These are phyloP conservation scores for Podospora sp. DNA, from an alignment of 495 filamentous ascomycete species.

Conservation along the genomic window DNA sequence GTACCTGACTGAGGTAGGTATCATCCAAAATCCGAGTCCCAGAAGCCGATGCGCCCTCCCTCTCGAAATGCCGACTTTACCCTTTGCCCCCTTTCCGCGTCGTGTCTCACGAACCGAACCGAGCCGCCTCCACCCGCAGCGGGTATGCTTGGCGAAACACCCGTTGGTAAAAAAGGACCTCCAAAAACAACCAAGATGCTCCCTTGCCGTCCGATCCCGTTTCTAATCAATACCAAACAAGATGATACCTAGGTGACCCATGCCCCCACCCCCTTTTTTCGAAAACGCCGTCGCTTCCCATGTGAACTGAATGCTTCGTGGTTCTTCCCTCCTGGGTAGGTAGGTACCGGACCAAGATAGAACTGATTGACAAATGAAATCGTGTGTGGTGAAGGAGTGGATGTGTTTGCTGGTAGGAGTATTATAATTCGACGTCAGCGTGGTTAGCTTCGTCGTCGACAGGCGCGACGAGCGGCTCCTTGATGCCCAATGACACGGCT, in stretches of 20 bases:
- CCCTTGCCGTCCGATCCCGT: not conserved
- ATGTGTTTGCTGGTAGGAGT: no score
- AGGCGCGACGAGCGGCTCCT: not conserved
- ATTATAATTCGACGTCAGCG: slow-evolving; percentile 19
- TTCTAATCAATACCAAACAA: not conserved
- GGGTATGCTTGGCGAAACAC: not conserved
- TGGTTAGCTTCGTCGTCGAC: slow-evolving; percentile 24
- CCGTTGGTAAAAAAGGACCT: not conserved
- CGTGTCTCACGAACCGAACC: not conserved
- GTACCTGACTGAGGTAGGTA: not conserved
- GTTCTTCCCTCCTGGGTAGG: not conserved
- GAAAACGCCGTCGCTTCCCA: not conserved
- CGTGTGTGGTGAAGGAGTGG: slow-evolving; percentile 4
- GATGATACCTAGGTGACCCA: not conserved
- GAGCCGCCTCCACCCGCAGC: not conserved
- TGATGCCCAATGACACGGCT: not conserved
- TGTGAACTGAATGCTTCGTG: not conserved
- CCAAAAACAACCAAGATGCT: not conserved
- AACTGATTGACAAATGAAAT: not conserved
- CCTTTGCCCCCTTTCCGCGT: not conserved
- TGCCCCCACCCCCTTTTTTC: not conserved
- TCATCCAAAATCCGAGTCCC: not conserved
- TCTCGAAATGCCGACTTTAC: not conserved
- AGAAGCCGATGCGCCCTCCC: not conserved
- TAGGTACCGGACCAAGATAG: not conserved